These are phyloP conservation scores for Phytomonas francai DNA, from an alignment of 208 protist genomes.

Conservation along the genomic window DNA sequence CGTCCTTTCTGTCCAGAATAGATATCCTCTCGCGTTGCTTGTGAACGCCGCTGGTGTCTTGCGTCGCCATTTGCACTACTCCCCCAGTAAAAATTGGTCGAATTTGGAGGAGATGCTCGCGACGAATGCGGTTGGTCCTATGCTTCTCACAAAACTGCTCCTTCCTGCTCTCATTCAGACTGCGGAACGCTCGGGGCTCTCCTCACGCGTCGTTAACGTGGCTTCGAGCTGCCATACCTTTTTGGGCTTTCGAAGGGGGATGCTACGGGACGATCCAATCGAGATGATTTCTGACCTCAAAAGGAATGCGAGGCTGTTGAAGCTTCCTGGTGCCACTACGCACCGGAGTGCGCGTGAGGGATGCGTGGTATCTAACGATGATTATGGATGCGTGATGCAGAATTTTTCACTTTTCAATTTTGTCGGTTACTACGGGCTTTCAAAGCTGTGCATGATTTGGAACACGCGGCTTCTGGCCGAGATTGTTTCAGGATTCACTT, in stretches of 20 bases:
- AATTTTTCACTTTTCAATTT: slow-evolving; percentile 56
- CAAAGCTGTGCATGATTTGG: slow-evolving; percentile 81
- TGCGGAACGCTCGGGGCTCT: slow-evolving; percentile 35
- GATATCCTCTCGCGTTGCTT: slow-evolving; percentile 50
- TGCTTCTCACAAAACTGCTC: slow-evolving; percentile 68
- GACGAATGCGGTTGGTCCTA: slow-evolving; percentile 74
- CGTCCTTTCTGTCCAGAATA: slow-evolving; percentile 22
- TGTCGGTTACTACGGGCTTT: slow-evolving; percentile 82
- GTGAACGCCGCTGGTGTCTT: slow-evolving; percentile 79
- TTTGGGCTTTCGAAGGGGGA: slow-evolving; percentile 29
- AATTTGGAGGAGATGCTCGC: slow-evolving; percentile 68
- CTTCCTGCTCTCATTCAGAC: slow-evolving; percentile 59
- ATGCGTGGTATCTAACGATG: background rate
- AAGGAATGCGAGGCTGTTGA: slow-evolving; percentile 5
- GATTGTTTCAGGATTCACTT: slow-evolving; percentile 16
- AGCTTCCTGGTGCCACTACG: background rate
- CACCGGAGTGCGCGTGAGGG: background rate
- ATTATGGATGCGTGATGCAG: slow-evolving; percentile 16
- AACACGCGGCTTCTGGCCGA: slow-evolving; percentile 64
- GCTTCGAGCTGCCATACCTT: slow-evolving; percentile 83
- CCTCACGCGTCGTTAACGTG: slow-evolving; percentile 80
- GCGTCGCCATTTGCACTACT: slow-evolving; percentile 22
- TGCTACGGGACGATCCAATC: slow-evolving; percentile 26
- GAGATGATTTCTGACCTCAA: slow-evolving; percentile 58
- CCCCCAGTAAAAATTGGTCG: slow-evolving; percentile 19